Conservation (phyloP, 306 rosid species). For the Pyrus bretschneideri region DNA sequence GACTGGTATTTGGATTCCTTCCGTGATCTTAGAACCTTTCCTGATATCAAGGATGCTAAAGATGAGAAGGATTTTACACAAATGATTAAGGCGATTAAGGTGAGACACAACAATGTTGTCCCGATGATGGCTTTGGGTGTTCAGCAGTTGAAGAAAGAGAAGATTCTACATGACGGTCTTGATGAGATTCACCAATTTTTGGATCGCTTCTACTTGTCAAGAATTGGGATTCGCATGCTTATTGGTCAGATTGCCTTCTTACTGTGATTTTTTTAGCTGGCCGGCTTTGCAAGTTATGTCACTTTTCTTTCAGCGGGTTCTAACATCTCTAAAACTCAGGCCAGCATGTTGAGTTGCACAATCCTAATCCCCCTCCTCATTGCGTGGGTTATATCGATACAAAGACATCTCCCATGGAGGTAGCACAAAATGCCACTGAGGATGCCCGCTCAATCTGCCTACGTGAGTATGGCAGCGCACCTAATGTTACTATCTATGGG, state of each 20-base stretch:
- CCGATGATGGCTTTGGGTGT: conserved; percentile 96
- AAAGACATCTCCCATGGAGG: conserved; percentile 80
- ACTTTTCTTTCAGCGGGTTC: background rate
- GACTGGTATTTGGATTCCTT: conserved; percentile 96
- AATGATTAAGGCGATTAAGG: conserved; percentile 91
- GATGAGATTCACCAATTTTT: conserved; percentile 83
- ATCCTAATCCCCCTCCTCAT: conserved; percentile 78
- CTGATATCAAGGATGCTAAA: conserved; percentile 54
- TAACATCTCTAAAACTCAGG: conserved; percentile 46
- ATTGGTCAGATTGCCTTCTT: conserved; percentile 52
- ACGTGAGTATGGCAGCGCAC: conserved; percentile 85
- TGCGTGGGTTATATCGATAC: conserved; percentile 85
- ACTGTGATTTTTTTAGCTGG: conserved; percentile 5
- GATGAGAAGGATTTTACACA: conserved; percentile 76
- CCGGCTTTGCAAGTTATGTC: background rate
- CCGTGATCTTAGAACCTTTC: conserved; percentile 77
- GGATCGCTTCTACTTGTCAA: conserved; percentile 94
- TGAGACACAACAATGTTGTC: conserved; percentile 95
- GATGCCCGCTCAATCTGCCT: conserved; percentile 82
- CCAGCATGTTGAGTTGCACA: conserved; percentile 96
- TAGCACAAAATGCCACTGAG: conserved; percentile 67
- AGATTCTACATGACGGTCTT: conserved; percentile 47
- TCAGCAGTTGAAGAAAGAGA: conserved; percentile 79
- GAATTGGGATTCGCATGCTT: conserved; percentile 98
- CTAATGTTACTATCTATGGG: conserved; percentile 64